phyloP scores from a whole-genome alignment of 75 land plant species.

The Selaginella tamariscina region DNA sequence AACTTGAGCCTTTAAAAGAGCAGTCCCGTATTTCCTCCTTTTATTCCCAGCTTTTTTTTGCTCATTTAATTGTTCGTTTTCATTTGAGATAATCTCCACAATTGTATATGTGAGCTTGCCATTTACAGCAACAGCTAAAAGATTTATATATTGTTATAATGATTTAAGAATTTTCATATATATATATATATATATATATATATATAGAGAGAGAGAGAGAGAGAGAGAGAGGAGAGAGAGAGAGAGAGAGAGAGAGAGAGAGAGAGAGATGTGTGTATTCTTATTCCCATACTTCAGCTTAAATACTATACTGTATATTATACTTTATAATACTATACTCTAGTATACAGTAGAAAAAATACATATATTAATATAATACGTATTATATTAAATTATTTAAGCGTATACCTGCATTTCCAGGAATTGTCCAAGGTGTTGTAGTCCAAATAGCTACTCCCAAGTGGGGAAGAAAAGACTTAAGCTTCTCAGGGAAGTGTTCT shows the following conservation, averaged over 20 bases:
- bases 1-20: slow-evolving; percentile 31
- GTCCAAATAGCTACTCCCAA: slow-evolving; percentile 90
- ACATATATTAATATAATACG: neutral
- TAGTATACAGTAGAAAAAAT: neutral
- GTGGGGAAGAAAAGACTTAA: slow-evolving; percentile 50
- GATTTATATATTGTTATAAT: neutral
- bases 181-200: too few relatives aligned
- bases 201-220: too few relatives aligned
- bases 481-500: slow-evolving; percentile 32
- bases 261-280: too few relatives aligned
- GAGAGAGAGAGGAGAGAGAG: too few relatives aligned
- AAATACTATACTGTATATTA: too few relatives aligned
- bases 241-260: too few relatives aligned
- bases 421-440: slow-evolving; percentile 98
- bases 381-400: neutral
- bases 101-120: slow-evolving; percentile 66
- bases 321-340: too few relatives aligned
- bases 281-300: too few relatives aligned
- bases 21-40: slow-evolving; percentile 32
- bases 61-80: slow-evolving; percentile 16
- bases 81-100: slow-evolving; percentile 39
- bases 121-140: slow-evolving; percentile 95
- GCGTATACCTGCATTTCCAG: slow-evolving; percentile 90
- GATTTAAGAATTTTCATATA: too few relatives aligned
- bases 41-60: slow-evolving; percentile 20